Percentiles rank a stretch among this genome's conserved stretches.
phyloP scores from a whole-genome alignment of 108 stramenopile genomes.

The Conticribra guillardii region DNA sequence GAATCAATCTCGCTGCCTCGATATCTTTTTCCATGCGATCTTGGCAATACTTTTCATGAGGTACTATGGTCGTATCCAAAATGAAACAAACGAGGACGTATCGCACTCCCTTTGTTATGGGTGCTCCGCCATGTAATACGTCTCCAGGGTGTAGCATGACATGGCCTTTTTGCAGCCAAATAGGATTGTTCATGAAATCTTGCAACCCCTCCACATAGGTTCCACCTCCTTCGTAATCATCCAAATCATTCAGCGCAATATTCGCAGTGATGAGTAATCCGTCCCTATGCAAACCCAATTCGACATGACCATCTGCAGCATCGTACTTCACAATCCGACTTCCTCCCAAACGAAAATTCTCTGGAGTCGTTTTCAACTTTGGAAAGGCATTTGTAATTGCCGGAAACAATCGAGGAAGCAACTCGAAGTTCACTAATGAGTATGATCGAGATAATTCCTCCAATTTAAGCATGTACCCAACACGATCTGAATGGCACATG shows the following conservation, averaged over 20 bases:
- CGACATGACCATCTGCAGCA: slow-evolving; percentile 37
- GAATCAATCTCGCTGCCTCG: slow-evolving; percentile 29
- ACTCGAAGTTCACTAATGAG: slow-evolving; percentile 39
- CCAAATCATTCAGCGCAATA: slow-evolving; percentile 37
- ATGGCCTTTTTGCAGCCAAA: slow-evolving; percentile 30
- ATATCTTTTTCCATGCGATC: slow-evolving; percentile 40
- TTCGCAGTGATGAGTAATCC: slow-evolving; percentile 44
- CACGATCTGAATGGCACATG: slow-evolving; percentile 25
- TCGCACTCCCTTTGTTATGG: slow-evolving; percentile 37
- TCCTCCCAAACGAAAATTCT: slow-evolving; percentile 36
- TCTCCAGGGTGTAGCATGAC: slow-evolving; percentile 38
- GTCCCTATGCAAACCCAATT: slow-evolving; percentile 44
- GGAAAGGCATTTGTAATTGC: slow-evolving; percentile 35
- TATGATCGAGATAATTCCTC: slow-evolving; percentile 33
- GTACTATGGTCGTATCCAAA: slow-evolving; percentile 32
- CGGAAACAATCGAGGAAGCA: slow-evolving; percentile 39
- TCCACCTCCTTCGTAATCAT: slow-evolving; percentile 43
- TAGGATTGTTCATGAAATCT: slow-evolving; percentile 23
- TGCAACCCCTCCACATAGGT: slow-evolving; percentile 31
- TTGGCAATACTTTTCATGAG: slow-evolving; percentile 49
- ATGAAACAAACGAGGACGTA: slow-evolving; percentile 48
- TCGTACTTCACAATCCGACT: slow-evolving; percentile 47
- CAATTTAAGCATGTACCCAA: slow-evolving; percentile 34
- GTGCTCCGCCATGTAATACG: slow-evolving; percentile 41
- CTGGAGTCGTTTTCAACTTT: slow-evolving; percentile 2